Base-by-base conservation (phyloP, 2,329 filamentous ascomycete genomes). In the Talaromyces atroroseus region DNA sequence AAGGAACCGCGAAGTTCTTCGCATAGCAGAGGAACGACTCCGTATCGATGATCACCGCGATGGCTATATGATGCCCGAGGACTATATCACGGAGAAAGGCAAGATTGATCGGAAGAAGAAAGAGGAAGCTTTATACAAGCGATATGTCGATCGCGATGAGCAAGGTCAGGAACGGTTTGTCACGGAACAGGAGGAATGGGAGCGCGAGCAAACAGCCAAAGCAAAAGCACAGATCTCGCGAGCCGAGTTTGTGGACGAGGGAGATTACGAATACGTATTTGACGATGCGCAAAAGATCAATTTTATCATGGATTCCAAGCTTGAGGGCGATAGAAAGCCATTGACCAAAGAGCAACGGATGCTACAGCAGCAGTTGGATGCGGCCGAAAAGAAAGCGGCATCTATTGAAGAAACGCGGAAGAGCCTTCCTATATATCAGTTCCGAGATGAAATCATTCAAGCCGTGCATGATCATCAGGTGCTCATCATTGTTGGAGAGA, bases 111-210 rank as follows among this genome's bases (percentile, higher is more conserved):
- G 82, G 63, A 91, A 88, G 69, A 88, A 89, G 69, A 97, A 97
- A 70, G 84, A 94, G 61, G 89, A 95, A 23, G 90, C 89, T 0
- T 80, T 99, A 11, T 96, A 95, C 74, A 92, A 90, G 70, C 84
- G 92, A 51, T 92, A 96, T 64, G 86, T 96, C 3, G 92, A 96
- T 60, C 82, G 83, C 59, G 91, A 95, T 64, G 89, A 95, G 65
- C 87, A 87, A 64, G 92, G 92, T 4, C 86, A 94, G 61, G 92
- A 96, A 69, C 87, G 87, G 64, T 95, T 90, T 64, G 84, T 96
- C 57, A 96, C 91, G 0, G 94, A 99, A 70, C 89, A 96, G 61
- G 92, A 99, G 60, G 89, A 96, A 67, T 99, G 92, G 92, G 94
- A 99, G 70, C 78, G 84, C 57, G 92, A 97, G 68, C 92, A 97